Conservation (phyloP, 2,329 filamentous ascomycete species). For the Pseudocercospora crystallina region DNA sequence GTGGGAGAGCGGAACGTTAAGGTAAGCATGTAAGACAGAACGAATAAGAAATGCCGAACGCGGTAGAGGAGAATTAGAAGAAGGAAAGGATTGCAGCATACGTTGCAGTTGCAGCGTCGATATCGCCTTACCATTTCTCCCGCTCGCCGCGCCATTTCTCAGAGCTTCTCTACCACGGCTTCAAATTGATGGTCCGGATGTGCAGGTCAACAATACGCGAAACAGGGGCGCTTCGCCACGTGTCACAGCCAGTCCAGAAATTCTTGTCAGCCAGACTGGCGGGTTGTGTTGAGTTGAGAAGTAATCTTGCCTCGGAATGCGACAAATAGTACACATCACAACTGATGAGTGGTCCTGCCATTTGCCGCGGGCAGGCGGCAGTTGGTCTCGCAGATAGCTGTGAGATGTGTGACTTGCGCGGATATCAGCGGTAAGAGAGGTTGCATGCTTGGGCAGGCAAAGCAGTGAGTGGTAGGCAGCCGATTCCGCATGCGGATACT, state of each 20-base stretch:
- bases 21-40: too few relatives aligned
- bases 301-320: conserved; percentile 2
- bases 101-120: neutral
- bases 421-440: conserved; percentile 7
- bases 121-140: neutral
- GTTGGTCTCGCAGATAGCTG: conserved; percentile 4
- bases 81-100: neutral
- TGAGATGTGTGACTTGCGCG: conserved; percentile 5
- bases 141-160: neutral
- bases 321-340: conserved; percentile 9
- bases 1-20: too few relatives aligned
- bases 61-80: neutral
- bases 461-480: neutral
- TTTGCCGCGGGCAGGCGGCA: conserved; percentile 8
- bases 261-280: conserved; percentile 7
- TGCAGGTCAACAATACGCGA: conserved; percentile 9
- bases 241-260: conserved; percentile 9
- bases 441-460: conserved; percentile 1
- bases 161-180: neutral
- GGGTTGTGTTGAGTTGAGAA: neutral
- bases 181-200: conserved; percentile 3
- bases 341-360: neutral
- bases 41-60: too few relatives aligned
- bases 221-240: conserved; percentile 11
- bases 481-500: conserved; percentile 2